Evolutionary conservation across 1,284 basidiomycete genomes (phyloP), one percentile per base, ranked within the genome.

Genomic region (Ustilago bromivora): DNA sequence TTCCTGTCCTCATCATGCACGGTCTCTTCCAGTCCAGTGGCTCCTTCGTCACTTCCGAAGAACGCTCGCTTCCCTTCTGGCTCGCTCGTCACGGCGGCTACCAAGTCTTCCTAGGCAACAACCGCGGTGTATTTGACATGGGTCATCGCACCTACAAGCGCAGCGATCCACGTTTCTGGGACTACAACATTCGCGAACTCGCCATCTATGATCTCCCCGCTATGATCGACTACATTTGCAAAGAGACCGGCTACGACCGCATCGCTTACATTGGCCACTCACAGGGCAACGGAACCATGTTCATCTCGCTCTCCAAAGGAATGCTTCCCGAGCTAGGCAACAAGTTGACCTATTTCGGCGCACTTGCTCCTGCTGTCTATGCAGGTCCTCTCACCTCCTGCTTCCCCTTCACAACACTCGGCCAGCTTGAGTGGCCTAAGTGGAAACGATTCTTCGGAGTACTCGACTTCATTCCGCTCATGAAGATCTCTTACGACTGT

Each of bases 1-100:
- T 88, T 85, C 90, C 90, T 0, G 88, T 91, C n/a, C 85, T 91
- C 12, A 88, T 91, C 74, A 88, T 90, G 73, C 90, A 91, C 86
- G 90, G 90, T 15, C 86, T 91, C 5, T 91, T 91, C 85, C 90
- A 91, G 84, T 89, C 88, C 4, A 89, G 89, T n/a, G 90, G 90
- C 6, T 89, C 88, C 51, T 91, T 91, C 80, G 88, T 91, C 70
- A 91, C 90, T 0, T 89, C 89, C 15, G 90, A 91, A 78, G 90
- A 91, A 65, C 87, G 90, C 8, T 89, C 88, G 35, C 84, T 91
- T 13, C 90, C 90, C 1, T 91, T 91, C 82, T 91, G 90, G 90
- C 86, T 91, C 7, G 89, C 90, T 7, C 88, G 88, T 63, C 87
- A 90, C 53, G 84, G 88, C 3, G 87, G 87, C 23, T 91, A 90